These are phyloP conservation scores for Schizophyllum amplum DNA, from an alignment of 1,284 basidiomycete genomes.

Conservation along the genomic window DNA sequence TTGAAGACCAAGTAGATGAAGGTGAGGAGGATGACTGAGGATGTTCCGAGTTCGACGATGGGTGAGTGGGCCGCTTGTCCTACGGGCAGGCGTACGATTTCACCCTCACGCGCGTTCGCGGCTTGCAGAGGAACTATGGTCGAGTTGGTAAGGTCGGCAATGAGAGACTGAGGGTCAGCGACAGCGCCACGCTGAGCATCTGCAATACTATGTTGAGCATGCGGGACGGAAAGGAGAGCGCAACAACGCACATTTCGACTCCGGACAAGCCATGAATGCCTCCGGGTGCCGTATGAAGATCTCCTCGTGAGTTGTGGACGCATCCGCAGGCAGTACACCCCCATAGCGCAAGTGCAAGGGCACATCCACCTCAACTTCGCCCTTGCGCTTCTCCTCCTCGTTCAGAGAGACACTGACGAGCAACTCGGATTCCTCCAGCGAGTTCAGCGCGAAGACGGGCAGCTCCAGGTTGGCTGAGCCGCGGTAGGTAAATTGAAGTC, in stretches of 20 bases:
- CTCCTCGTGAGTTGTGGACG: neutral
- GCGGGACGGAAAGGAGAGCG: neutral
- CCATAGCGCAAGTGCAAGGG: constrained; percentile 48
- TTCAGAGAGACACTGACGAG: constrained; percentile 24
- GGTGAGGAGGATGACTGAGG: neutral
- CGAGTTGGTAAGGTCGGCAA: neutral
- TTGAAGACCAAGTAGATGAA: neutral
- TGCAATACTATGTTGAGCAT: neutral
- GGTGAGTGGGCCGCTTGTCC: constrained; percentile 1
- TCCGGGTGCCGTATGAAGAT: neutral
- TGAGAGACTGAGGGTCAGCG: too few species aligned
- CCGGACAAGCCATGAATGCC: neutral
- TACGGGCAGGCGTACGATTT: constrained; percentile 10
- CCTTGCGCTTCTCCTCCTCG: constrained; percentile 4
- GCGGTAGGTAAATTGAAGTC: constrained; percentile 31
- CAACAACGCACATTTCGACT: neutral
- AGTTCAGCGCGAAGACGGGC: constrained; percentile 34
- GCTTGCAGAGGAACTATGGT: neutral
- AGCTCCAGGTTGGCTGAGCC: constrained; percentile 41
- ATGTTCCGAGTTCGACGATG: neutral
- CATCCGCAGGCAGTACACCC: constrained; percentile 13
- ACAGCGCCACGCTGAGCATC: too few species aligned
- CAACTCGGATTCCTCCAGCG: constrained; percentile 25
- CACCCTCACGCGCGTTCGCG: neutral
- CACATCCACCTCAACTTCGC: constrained; percentile 27